phyloP scores from a whole-genome alignment of 305 asterid species.

The Striga hermonthica region DNA sequence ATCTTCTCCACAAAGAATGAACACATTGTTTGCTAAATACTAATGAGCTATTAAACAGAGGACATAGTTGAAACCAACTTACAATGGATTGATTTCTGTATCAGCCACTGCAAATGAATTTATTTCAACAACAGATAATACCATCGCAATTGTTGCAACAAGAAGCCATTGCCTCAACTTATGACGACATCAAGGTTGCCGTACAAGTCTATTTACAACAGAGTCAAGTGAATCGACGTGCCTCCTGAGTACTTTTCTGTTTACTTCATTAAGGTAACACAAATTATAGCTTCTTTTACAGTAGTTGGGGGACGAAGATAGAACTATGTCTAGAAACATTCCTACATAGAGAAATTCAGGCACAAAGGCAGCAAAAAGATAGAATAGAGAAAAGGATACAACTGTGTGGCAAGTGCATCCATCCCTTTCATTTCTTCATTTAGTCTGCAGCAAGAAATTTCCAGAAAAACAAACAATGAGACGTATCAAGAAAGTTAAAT shows the following conservation, averaged over 20 bases:
- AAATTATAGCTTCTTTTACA: background rate
- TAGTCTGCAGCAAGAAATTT: conserved; percentile 53
- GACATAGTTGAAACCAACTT: too few relatives aligned
- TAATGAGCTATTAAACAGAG: too few relatives aligned
- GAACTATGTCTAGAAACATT: background rate
- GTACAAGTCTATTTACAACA: conserved; percentile 61
- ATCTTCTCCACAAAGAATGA: too few relatives aligned
- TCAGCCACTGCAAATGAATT: too few relatives aligned
- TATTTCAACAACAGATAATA: too few relatives aligned
- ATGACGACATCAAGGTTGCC: conserved; percentile 46
- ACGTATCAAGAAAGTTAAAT: conserved; percentile 11
- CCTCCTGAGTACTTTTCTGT: conserved; percentile 71
- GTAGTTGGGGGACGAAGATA: background rate
- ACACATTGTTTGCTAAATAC: too few relatives aligned
- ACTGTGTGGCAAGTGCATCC: conserved; percentile 63
- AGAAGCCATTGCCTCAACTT: conserved; percentile 19
- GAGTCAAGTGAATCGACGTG: conserved; percentile 87
- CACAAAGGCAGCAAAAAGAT: conserved; percentile 3
- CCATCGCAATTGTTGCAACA: background rate
- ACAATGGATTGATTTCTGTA: too few relatives aligned
- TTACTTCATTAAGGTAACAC: conserved; percentile 43
- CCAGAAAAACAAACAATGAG: conserved; percentile 22
- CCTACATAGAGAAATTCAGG: conserved; percentile 1
- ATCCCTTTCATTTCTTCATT: conserved; percentile 92
- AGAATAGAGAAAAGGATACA: conserved; percentile 67